A percentile compares a stretch with the other conserved stretches of the same genome.
These are phyloP conservation scores for Plenodomus biglobosus DNA, from an alignment of 2,329 filamentous ascomycete genomes.

Conservation along the genomic window DNA sequence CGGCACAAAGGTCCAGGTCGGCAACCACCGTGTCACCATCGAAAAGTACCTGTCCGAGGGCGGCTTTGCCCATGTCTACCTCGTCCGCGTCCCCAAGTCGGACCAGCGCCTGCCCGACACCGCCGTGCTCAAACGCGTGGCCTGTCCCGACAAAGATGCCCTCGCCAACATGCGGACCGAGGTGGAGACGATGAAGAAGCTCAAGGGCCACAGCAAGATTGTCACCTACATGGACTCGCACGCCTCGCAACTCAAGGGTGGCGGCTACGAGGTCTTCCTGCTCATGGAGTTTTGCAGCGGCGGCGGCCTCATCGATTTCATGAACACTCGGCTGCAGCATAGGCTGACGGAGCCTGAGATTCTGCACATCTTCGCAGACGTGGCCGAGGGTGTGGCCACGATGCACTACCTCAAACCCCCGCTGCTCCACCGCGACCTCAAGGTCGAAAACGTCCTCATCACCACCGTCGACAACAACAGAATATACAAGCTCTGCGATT, in stretches of 20 bases:
- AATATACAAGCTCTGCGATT: slow-evolving; percentile 96
- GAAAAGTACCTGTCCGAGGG: slow-evolving; percentile 98
- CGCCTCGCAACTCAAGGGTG: slow-evolving; percentile 87
- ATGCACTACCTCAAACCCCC: slow-evolving; percentile 99
- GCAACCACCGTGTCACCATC: slow-evolving; percentile 87
- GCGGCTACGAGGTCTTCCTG: slow-evolving; percentile 95
- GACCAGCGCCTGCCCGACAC: slow-evolving; percentile 75
- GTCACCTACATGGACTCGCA: slow-evolving; percentile 99
- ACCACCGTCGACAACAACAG: slow-evolving; percentile 65
- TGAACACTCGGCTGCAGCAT: slow-evolving; percentile 97
- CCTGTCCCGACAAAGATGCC: slow-evolving; percentile 92
- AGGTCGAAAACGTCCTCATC: slow-evolving; percentile 97
- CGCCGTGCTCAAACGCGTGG: slow-evolving; percentile 90
- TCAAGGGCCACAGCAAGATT: slow-evolving; percentile 94
- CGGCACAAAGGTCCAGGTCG: slow-evolving; percentile 95
- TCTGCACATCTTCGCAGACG: slow-evolving; percentile 92
- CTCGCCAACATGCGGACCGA: slow-evolving; percentile 96
- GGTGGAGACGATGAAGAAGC: slow-evolving; percentile 99
- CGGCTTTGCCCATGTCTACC: slow-evolving; percentile 97
- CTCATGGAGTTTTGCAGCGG: slow-evolving; percentile 98
- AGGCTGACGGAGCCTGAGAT: slow-evolving; percentile 97
- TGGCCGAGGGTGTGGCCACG: slow-evolving; percentile 92
- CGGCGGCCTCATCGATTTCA: slow-evolving; percentile 96
- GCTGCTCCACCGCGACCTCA: slow-evolving; percentile 88
- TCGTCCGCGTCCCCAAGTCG: slow-evolving; percentile 76